Conservation (phyloP, 805 yeast genomes). For the Saccharomyces paradoxus region DNA sequence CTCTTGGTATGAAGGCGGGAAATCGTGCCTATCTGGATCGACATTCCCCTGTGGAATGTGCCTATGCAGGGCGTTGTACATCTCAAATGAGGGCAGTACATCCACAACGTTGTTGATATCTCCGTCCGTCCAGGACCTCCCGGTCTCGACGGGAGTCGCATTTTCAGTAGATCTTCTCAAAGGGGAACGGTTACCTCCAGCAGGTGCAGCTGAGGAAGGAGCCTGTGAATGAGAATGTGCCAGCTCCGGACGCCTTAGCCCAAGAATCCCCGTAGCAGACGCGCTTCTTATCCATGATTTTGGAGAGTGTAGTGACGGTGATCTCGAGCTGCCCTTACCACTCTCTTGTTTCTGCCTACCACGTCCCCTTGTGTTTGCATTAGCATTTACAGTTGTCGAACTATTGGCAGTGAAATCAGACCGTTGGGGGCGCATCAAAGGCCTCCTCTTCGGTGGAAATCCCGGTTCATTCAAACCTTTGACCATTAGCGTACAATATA, state of each 20-base stretch:
- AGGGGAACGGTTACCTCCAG: background rate
- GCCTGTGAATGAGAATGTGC: background rate
- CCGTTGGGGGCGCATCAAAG: background rate
- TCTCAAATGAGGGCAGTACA: conserved; percentile 23
- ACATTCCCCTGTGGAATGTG: conserved; percentile 20
- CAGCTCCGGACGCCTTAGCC: background rate
- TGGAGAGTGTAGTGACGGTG: background rate
- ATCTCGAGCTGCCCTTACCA: background rate
- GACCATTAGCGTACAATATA: background rate
- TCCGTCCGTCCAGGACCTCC: background rate
- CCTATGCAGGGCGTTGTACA: conserved; percentile 22
- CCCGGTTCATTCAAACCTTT: background rate
- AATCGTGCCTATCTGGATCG: conserved; percentile 13
- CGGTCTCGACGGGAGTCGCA: background rate
- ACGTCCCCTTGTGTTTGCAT: background rate
- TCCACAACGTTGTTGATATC: conserved; percentile 10
- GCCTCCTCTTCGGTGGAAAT: background rate
- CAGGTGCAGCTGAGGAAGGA: background rate
- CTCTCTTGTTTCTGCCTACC: background rate
- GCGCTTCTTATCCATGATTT: background rate
- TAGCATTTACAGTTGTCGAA: background rate
- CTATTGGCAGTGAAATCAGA: background rate
- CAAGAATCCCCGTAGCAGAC: background rate
- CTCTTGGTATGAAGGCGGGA: conserved; percentile 13
- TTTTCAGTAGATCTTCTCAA: background rate